These are phyloP conservation scores for Pulveroboletus sp. DNA, from an alignment of 768 basidiomycete species.

Conservation along the genomic window DNA sequence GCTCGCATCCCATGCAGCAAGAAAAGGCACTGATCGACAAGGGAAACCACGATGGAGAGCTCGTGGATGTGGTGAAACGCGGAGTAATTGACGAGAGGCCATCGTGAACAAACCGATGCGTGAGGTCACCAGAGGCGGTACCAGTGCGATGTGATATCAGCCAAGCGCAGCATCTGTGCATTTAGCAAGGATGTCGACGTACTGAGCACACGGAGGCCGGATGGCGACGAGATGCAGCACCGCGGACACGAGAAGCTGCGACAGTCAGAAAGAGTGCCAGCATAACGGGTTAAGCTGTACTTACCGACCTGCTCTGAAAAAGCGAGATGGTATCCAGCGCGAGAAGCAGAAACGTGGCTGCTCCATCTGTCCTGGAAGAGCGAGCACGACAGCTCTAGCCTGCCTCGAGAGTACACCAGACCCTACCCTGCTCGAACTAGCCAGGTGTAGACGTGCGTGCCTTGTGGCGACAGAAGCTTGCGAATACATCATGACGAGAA, in stretches of 20 bases:
- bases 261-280: background rate
- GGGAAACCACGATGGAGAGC: background rate
- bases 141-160: constrained; percentile 8
- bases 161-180: constrained; percentile 1
- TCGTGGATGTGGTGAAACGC: background rate
- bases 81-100: background rate
- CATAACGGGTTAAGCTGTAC: too few species aligned
- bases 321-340: too few species aligned
- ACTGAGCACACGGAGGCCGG: background rate
- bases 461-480: too few species aligned
- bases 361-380: background rate
- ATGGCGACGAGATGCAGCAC: background rate
- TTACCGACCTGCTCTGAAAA: background rate
- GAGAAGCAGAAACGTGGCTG: too few species aligned
- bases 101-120: background rate
- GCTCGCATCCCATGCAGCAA: background rate
- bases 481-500: too few species aligned
- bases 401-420: too few species aligned
- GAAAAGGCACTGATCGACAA: background rate
- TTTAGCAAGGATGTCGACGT: constrained; percentile 6
- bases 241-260: background rate
- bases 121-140: constrained; percentile 9
- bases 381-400: background rate
- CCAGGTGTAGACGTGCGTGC: too few species aligned
- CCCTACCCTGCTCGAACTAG: too few species aligned